A percentile compares a stretch with the other conserved stretches of the same genome.
phyloP scores from a whole-genome alignment of 768 basidiomycete species.

The Baorangia bicolor region DNA sequence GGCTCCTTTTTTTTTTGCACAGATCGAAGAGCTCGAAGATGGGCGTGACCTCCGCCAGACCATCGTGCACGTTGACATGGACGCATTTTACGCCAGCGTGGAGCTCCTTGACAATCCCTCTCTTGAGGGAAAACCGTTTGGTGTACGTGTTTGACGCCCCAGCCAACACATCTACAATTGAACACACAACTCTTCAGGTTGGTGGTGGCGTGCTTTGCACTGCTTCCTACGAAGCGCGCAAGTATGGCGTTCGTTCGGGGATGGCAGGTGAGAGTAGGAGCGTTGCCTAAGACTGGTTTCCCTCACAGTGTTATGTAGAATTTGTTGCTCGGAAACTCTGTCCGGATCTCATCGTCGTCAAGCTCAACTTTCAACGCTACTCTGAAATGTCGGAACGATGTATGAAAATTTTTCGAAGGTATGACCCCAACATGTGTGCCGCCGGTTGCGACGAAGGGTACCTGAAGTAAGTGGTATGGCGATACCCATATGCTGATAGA shows the following conservation, averaged over 20 bases:
- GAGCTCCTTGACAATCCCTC: slow-evolving; percentile 66
- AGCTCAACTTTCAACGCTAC: slow-evolving; percentile 58
- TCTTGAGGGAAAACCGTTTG: slow-evolving; percentile 72
- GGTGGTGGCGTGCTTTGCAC: slow-evolving; percentile 84
- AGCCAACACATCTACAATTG: neutral
- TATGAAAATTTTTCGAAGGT: slow-evolving; percentile 64
- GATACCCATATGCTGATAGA: neutral
- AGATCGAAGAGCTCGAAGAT: slow-evolving; percentile 69
- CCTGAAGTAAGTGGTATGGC: slow-evolving; percentile 61
- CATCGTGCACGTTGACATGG: slow-evolving; percentile 96
- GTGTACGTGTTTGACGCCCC: slow-evolving; percentile 40
- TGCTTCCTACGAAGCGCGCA: slow-evolving; percentile 90
- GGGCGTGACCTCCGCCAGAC: slow-evolving; percentile 76
- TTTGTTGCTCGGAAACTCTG: slow-evolving; percentile 95
- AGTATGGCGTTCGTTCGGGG: slow-evolving; percentile 87
- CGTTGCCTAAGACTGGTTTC: neutral
- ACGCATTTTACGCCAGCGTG: slow-evolving; percentile 86
- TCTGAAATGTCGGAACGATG: slow-evolving; percentile 69
- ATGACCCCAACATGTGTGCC: slow-evolving; percentile 71
- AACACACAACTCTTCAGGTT: slow-evolving; percentile 43
- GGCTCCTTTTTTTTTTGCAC: neutral
- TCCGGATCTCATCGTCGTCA: slow-evolving; percentile 77
- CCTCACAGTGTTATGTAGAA: slow-evolving; percentile 40
- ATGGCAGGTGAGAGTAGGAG: slow-evolving; percentile 75
- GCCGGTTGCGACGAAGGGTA: slow-evolving; percentile 92